Conservation (phyloP, 208 protist species). For the Leishmania major region DNA sequence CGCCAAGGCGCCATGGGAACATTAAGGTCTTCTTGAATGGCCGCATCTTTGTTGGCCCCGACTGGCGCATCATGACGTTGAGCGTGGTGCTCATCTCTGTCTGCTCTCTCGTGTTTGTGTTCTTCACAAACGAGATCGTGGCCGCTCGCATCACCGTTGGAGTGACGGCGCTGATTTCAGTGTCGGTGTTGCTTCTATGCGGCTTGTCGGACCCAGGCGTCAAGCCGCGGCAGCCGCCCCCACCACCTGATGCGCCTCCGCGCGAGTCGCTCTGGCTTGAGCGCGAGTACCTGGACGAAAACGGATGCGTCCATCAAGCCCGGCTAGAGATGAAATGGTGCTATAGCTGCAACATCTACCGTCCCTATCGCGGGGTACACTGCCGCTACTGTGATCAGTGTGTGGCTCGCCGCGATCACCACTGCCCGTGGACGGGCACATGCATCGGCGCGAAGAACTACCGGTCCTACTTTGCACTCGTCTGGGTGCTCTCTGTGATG, state of each 20-base stretch:
- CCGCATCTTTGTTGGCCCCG: constrained; percentile 60
- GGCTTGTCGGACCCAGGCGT: constrained; percentile 67
- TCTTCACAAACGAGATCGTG: constrained; percentile 39
- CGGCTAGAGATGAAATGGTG: constrained; percentile 79
- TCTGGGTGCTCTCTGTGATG: constrained; percentile 57
- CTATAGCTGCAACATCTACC: constrained; percentile 82
- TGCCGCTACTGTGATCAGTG: constrained; percentile 91
- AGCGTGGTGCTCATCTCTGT: constrained; percentile 45
- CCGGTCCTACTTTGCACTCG: constrained; percentile 63
- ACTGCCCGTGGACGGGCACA: constrained; percentile 92
- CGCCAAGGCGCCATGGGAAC: constrained; percentile 39
- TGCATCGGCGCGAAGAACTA: constrained; percentile 92
- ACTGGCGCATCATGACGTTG: constrained; percentile 52
- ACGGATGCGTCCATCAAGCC: constrained; percentile 26
- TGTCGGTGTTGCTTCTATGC: constrained; percentile 43
- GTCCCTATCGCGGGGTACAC: constrained; percentile 80
- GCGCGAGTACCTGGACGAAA: constrained; percentile 32
- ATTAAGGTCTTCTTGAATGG: constrained; percentile 46
- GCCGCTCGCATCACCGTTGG: constrained; percentile 49
- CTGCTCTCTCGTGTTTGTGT: constrained; percentile 52
- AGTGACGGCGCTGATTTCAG: constrained; percentile 25
- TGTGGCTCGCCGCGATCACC: constrained; percentile 88
- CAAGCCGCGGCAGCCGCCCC: constrained; percentile 36
- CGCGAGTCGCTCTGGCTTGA: constrained; percentile 43
- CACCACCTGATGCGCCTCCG: constrained; percentile 34